Conservation (phyloP, 2,329 filamentous ascomycete genomes). For the Pseudocercospora eumusae region DNA sequence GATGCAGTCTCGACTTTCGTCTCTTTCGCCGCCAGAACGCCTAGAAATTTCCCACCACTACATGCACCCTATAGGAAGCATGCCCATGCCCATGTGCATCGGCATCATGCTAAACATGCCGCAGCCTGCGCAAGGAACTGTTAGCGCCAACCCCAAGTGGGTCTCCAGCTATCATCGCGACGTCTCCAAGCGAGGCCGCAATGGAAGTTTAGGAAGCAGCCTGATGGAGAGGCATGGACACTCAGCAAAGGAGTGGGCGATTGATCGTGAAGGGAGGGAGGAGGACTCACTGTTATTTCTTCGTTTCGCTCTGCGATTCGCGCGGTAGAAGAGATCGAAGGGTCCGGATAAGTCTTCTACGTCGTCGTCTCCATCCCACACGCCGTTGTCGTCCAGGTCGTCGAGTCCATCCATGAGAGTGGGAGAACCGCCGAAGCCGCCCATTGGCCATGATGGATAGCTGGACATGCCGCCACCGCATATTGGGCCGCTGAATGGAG, state of each 20-base stretch:
- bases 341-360: slow-evolving; percentile 53
- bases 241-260: neutral
- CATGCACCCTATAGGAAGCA: slow-evolving; percentile 4
- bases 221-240: neutral
- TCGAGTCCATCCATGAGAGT: neutral
- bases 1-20: neutral
- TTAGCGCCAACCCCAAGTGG: neutral
- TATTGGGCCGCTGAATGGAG: neutral
- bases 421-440: neutral
- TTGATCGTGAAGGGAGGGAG: neutral
- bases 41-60: neutral
- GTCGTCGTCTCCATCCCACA: slow-evolving; percentile 63
- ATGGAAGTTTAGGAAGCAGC: neutral
- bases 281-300: neutral
- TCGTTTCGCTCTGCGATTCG: neutral
- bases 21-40: neutral
- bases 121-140: neutral
- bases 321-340: slow-evolving; percentile 3
- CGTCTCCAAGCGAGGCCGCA: neutral
- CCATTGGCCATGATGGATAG: neutral
- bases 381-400: slow-evolving; percentile 71
- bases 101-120: slow-evolving; percentile 4
- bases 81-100: neutral
- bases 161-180: neutral
- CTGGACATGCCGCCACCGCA: neutral